These are phyloP conservation scores for Scutellaria galericulata DNA, from an alignment of 257 asterid genomes.

Conservation along the genomic window DNA sequence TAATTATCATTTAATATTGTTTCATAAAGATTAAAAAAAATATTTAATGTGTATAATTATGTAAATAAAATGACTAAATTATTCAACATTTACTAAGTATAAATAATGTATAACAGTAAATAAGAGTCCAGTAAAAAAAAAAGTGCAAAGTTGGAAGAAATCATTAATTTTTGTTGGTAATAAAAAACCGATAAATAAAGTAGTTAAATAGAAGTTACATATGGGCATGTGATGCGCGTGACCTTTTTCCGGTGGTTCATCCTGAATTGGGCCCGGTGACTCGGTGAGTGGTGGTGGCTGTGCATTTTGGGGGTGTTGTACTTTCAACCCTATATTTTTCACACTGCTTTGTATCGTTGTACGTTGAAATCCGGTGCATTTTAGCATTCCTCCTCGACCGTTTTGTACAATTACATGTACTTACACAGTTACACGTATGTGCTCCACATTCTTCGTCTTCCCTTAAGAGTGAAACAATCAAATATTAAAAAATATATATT, in stretches of 20 bases:
- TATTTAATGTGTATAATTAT: no score
- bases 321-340: slow-evolving; percentile 9
- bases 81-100: no score
- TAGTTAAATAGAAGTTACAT: neutral
- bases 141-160: no score
- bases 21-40: no score
- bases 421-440: slow-evolving; percentile 47
- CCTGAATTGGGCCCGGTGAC: neutral
- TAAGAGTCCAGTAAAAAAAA: no score
- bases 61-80: no score
- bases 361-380: slow-evolving; percentile 34
- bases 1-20: no score
- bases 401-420: slow-evolving; percentile 43
- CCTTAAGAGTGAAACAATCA: neutral
- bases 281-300: neutral
- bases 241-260: slow-evolving; percentile 15
- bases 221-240: slow-evolving; percentile 13
- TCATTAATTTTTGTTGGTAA: no score
- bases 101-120: no score
- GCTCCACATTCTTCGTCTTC: slow-evolving; percentile 32
- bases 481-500: slow-evolving; percentile 6
- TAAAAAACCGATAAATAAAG: no score
- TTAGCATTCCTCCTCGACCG: slow-evolving; percentile 40
- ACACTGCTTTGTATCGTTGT: slow-evolving; percentile 9
- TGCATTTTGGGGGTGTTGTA: slow-evolving; percentile 29